Evolutionary conservation across 169 alveolate genomes (phyloP), one percentile per base, ranked within the genome.

Genomic region (Cyclospora cayetanensis): DNA sequence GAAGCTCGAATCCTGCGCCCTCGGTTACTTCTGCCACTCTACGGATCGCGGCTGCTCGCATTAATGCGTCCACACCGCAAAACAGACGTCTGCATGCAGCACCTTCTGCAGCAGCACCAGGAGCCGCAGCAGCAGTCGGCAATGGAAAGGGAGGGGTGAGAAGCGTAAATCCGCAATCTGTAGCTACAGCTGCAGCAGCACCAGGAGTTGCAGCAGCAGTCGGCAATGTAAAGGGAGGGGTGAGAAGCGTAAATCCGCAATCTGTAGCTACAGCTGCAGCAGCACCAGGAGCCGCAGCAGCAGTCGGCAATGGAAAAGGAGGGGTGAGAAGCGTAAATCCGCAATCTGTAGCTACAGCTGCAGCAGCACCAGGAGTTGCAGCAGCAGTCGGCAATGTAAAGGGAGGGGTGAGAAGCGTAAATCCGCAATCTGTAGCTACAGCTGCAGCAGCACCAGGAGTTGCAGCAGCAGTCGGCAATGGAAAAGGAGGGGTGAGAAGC

Each of bases 281-380:
- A 46, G 55, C 55, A 46, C 22, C 55, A 46, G 55, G 22, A 46
- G 55, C 55, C 7, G 55, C 55, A 46, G 55, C 55, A 46, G 55
- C 55, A 55, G 68, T 22, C 20, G 68, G 25, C 68, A 55, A 31
- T 41, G 9, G 1, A 18, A 4, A 22, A 35, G 22, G 9, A 7
- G 76, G 20, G 2, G n/a, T 5, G 20, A 22, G 12, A 18, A 25
- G 39, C 2, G 76, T 3, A 35, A 18, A 1, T 25, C 37, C 9
- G 76, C 76, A n/a, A n/a, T n/a, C 76, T 65, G 76, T 41, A 27
- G 76, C 76, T 65, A 41, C 60, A 46, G 60, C 60, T 15, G 60
- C 60, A n/a, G n/a, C n/a, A n/a, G n/a, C n/a, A n/a, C n/a, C n/a
- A n/a, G n/a, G 15, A 7, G 76, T 41, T 65, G 76, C 76, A 55